A percentile compares a stretch with the other conserved stretches of the same genome.
Evolutionary conservation across 805 yeast species (phyloP).

Genomic region (Clavispora santaluciae): DNA sequence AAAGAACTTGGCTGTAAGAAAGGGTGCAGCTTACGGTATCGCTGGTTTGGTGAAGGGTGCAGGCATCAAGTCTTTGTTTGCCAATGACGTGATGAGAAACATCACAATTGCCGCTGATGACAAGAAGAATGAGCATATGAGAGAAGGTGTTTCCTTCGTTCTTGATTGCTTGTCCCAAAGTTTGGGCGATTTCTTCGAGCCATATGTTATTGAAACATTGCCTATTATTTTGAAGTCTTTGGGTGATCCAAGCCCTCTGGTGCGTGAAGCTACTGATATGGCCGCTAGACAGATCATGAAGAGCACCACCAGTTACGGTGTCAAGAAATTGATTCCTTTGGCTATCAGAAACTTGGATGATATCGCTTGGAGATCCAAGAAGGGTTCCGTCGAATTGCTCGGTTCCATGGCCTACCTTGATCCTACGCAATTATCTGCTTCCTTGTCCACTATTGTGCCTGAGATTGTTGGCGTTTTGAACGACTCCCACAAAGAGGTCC

Average conservation of each 20-base stretch:
- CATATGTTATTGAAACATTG: constrained; percentile 83
- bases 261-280: constrained; percentile 80
- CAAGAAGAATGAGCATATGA: constrained; percentile 61
- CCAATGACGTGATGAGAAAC: constrained; percentile 70
- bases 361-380: constrained; percentile 92
- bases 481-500: constrained; percentile 94
- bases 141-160: constrained; percentile 86
- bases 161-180: constrained; percentile 79
- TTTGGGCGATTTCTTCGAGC: constrained; percentile 80
- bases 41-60: constrained; percentile 90
- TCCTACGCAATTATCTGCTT: constrained; percentile 87
- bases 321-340: constrained; percentile 83
- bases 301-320: constrained; percentile 87
- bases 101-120: constrained; percentile 84
- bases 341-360: constrained; percentile 84
- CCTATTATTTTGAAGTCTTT: constrained; percentile 75
- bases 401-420: constrained; percentile 98
- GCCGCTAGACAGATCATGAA: constrained; percentile 90
- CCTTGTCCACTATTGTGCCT: constrained; percentile 87
- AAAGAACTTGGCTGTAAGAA: constrained; percentile 46
- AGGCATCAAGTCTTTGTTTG: constrained; percentile 74
- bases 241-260: constrained; percentile 83
- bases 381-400: constrained; percentile 91
- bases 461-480: constrained; percentile 92
- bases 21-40: constrained; percentile 96